Base-by-base conservation (phyloP, 257 asterid species). In the Catharanthus roseus region DNA sequence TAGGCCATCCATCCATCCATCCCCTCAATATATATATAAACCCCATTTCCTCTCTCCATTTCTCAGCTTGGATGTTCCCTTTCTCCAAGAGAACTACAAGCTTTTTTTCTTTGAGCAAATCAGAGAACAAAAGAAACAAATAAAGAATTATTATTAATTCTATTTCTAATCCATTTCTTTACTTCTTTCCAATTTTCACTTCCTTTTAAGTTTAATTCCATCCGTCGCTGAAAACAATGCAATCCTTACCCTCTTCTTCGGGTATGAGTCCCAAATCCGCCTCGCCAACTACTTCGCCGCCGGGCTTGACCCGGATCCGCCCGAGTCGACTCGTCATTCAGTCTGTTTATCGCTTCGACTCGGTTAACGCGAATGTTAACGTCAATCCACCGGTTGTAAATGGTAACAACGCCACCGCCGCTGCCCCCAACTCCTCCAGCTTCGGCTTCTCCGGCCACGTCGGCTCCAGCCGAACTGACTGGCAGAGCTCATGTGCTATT, bases 401-500 rank as follows among this genome's bases (percentile, higher is more conserved):
- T 33, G 53, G 69, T 67, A 74, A 23, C 47, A 31, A 23, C 71
- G 69, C 42, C 15, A 23, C 45, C n/a, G 66, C 41, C 29, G 44
- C 72, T 80, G 61, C 28, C 50, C 50, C 67, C 6, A 58, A 44
- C 65, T 34, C 74, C n/a, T 24, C 73, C 29, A 67, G 64, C 1
- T 28, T 38, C 23, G 69, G 49, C 39, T 69, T 67, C 61, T 60
- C 85, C 63, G 89, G 89, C n/a, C 78, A 74, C 0, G 76, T 78
- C 11, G 91, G 96, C 24, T 26, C 85, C 6, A 76, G 67, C 67
- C 85, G 97, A 66, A 82, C 90, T 55, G 97, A 93, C 71, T 93
- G 99, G 97, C 99, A 93, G 79, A 93, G 96, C 80, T 83, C 96
- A 11, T 93, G 99, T 76, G 89, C 97, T 3, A 89, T 93, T 26